Percentiles rank a stretch among this genome's conserved stretches.
These are phyloP conservation scores for Lepidopterella palustris DNA, from an alignment of 495 filamentous ascomycete genomes.

Conservation along the genomic window DNA sequence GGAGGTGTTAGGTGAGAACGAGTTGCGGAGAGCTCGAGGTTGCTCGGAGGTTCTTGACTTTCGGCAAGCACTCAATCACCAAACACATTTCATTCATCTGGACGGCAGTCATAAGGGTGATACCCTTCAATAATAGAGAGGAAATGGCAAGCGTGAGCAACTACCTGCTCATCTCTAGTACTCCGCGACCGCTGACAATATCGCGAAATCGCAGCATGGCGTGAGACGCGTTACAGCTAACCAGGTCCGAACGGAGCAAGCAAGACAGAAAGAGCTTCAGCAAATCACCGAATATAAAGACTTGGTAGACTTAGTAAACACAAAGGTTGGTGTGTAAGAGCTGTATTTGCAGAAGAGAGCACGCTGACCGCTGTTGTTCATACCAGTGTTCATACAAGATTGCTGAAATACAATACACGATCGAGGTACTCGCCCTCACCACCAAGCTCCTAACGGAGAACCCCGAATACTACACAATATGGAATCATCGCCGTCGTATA, in stretches of 20 bases:
- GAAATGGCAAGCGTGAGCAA: slow-evolving; percentile 33
- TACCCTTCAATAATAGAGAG: not conserved
- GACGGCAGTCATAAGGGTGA: too few relatives aligned
- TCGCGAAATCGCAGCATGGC: slow-evolving; percentile 58
- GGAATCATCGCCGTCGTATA: slow-evolving; percentile 82
- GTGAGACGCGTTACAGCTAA: slow-evolving; percentile 56
- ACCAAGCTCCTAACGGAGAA: slow-evolving; percentile 76
- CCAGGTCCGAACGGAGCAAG: slow-evolving; percentile 57
- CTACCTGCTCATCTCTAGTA: not conserved
- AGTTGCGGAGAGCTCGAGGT: not conserved
- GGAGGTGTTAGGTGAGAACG: not conserved
- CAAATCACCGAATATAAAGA: slow-evolving; percentile 73
- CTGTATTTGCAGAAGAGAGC: not conserved
- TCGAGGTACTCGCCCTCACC: slow-evolving; percentile 64
- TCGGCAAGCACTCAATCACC: not conserved
- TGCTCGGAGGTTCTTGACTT: not conserved
- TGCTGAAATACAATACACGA: slow-evolving; percentile 51
- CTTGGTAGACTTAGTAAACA: slow-evolving; percentile 59
- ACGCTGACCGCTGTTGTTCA: not conserved
- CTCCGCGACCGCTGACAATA: not conserved
- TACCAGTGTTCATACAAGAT: slow-evolving; percentile 40
- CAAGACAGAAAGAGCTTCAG: slow-evolving; percentile 59
- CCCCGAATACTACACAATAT: slow-evolving; percentile 97
- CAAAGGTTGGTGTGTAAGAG: slow-evolving; percentile 42
- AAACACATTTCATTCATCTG: too few relatives aligned